Evolutionary conservation across 2,329 filamentous ascomycete genomes (phyloP).

Genomic region (Aureobasidium subglaciale): DNA sequence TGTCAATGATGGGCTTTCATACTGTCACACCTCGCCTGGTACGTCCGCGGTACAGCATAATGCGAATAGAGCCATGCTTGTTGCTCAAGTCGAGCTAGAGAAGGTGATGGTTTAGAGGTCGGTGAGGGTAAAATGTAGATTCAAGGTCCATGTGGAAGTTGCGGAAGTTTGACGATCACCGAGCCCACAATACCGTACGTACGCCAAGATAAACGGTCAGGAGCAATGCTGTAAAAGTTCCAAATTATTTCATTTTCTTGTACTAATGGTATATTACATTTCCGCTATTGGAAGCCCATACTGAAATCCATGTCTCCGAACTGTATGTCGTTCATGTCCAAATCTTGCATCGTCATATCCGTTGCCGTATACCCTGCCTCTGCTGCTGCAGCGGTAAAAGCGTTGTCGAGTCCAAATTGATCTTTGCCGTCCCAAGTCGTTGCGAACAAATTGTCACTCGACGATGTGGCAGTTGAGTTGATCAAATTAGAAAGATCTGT

Average conservation of each 20-base stretch:
- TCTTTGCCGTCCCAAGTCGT: neutral
- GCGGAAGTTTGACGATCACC: neutral
- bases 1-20: neutral
- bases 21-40: neutral
- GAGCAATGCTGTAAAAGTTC: no score
- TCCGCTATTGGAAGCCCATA: neutral
- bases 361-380: neutral
- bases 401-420: neutral
- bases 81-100: neutral
- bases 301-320: constrained; percentile 9
- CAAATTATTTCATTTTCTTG: no score
- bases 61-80: neutral
- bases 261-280: no score
- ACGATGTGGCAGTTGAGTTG: neutral
- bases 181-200: neutral
- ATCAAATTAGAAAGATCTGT: neutral
- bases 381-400: neutral
- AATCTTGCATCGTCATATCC: constrained; percentile 7
- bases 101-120: neutral
- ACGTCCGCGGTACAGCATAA: neutral
- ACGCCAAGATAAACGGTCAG: neutral
- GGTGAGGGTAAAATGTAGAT: no score
- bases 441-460: neutral
- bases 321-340: neutral
- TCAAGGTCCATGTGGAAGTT: no score